Evolutionary conservation across 2,329 filamentous ascomycete genomes (phyloP).

Genomic region (Phialophora verrucosa): DNA sequence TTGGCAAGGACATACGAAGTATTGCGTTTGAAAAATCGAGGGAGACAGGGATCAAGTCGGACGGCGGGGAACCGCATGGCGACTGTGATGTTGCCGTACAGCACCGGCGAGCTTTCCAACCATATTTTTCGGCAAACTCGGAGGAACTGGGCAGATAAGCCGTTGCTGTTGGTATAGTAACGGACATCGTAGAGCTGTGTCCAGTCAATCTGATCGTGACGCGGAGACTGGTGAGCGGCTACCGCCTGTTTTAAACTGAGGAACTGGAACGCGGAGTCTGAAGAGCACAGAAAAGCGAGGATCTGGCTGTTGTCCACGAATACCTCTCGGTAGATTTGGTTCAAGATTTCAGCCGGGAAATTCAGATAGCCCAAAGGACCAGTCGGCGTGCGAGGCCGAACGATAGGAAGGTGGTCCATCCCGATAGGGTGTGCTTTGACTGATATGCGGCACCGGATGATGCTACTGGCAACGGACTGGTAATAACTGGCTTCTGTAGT

Average conservation of each 20-base stretch:
- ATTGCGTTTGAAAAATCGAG: constrained; percentile 20
- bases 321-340: constrained; percentile 25
- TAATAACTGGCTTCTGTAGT: not conserved
- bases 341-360: constrained; percentile 28
- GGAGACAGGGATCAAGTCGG: constrained; percentile 16
- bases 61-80: constrained; percentile 17
- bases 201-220: constrained; percentile 6
- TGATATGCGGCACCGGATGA: not conserved
- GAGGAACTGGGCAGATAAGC: constrained; percentile 28
- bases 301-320: constrained; percentile 23
- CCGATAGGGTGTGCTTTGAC: not conserved
- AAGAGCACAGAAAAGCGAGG: constrained; percentile 25
- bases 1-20: constrained; percentile 15
- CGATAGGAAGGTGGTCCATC: constrained; percentile 13
- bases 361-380: constrained; percentile 28
- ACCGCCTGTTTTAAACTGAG: constrained; percentile 15
- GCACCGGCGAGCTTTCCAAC: constrained; percentile 18
- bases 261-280: constrained; percentile 10
- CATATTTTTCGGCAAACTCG: constrained; percentile 29
- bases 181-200: constrained; percentile 14
- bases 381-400: constrained; percentile 5
- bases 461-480: not conserved
- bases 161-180: constrained; percentile 21
- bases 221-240: not conserved
- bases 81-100: constrained; percentile 26